These are phyloP conservation scores for Capsicum pubescens DNA, from an alignment of 257 asterid species.

Conservation along the genomic window DNA sequence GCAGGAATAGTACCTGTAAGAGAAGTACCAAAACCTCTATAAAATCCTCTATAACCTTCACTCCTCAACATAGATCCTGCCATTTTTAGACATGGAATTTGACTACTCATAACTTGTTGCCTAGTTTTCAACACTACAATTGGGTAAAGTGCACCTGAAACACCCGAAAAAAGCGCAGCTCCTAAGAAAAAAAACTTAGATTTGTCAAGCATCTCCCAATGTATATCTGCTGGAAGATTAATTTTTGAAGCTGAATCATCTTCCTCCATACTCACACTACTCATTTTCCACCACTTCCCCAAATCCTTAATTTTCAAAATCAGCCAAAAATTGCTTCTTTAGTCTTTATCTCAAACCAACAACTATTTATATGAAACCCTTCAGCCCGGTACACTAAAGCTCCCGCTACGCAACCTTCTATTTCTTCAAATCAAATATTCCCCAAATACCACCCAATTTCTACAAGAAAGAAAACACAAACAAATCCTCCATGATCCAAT, in stretches of 20 bases:
- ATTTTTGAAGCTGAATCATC: slow-evolving; percentile 83
- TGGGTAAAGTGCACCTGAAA: slow-evolving; percentile 78
- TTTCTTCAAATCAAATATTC: no score
- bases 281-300: slow-evolving; percentile 86
- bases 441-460: not conserved
- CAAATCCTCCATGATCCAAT: not conserved
- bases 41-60: slow-evolving; percentile 85
- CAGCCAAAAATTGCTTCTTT: not conserved
- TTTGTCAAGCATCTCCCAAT: slow-evolving; percentile 97
- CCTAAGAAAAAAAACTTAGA: slow-evolving; percentile 94
- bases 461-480: not conserved
- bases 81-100: slow-evolving; percentile 67
- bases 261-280: slow-evolving; percentile 77
- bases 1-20: slow-evolving; percentile 95
- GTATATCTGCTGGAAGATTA: slow-evolving; percentile 93
- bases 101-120: slow-evolving; percentile 72
- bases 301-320: slow-evolving; percentile 18
- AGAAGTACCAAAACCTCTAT: slow-evolving; percentile 91
- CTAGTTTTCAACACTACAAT: slow-evolving; percentile 85
- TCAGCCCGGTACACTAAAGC: no score
- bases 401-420: no score
- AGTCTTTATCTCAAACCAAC: not conserved
- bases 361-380: no score
- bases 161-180: slow-evolving; percentile 90
- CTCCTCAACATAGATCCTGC: slow-evolving; percentile 61